Percentiles rank a stretch among this genome's conserved stretches.
Conservation (phyloP, 805 yeast species). For the Barnettozyma botsteinii region DNA sequence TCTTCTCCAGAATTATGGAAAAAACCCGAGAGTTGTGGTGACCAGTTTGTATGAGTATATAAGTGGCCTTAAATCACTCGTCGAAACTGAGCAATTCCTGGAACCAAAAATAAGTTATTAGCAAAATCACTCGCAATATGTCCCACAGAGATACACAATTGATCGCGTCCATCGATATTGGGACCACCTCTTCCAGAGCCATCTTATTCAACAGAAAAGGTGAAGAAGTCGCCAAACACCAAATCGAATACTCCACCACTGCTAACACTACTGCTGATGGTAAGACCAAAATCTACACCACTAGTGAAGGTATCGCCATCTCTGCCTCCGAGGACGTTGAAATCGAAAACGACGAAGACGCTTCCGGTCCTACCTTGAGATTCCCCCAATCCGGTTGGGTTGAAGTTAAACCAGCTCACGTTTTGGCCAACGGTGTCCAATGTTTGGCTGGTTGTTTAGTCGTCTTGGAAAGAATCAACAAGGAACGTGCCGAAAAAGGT, state of each 20-base stretch:
- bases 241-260: conserved; percentile 79
- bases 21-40: conserved; percentile 1
- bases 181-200: conserved; percentile 88
- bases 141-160: conserved; percentile 24
- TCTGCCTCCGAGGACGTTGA: conserved; percentile 49
- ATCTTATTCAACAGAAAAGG: conserved; percentile 73
- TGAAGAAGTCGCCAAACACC: conserved; percentile 78
- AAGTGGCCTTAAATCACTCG: neutral
- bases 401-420: conserved; percentile 83
- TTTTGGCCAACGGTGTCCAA: conserved; percentile 71
- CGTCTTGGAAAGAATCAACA: conserved; percentile 51
- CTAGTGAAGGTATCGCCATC: conserved; percentile 71
- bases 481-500: conserved; percentile 37
- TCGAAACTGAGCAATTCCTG: no score
- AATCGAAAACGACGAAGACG: conserved; percentile 45
- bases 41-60: neutral
- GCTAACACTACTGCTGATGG: conserved; percentile 47
- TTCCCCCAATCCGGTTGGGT: conserved; percentile 91
- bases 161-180: conserved; percentile 77
- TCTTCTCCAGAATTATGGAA: neutral
- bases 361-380: conserved; percentile 60
- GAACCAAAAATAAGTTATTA: no score
- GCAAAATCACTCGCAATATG: conserved; percentile 8
- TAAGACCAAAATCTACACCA: conserved; percentile 54
- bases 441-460: conserved; percentile 67